Evolutionary conservation across 805 yeast species (phyloP), one percentile per base, ranked within the genome.

Genomic region (Saturnispora halmiae): DNA sequence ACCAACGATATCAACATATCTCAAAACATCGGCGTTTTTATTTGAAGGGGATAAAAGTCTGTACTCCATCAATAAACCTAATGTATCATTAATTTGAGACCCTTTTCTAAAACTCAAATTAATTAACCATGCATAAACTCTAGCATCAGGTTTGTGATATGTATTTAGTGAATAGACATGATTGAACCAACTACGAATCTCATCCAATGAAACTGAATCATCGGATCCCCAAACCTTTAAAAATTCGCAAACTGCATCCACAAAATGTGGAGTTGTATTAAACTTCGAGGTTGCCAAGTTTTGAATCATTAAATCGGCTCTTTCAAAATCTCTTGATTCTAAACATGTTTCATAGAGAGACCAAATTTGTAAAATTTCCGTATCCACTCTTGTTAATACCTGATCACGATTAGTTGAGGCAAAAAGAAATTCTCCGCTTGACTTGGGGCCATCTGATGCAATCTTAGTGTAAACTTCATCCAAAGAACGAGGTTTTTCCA

Each of bases 341-440:
- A 86, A 54, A 48, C 88, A 79, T 0, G 92, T 90, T 51, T 86
- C 95, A 31, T 85, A 66, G 27, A 86, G 60, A 3, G 88, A 73
- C 77, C 88, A 86, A 6, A 55, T 46, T 41, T 57, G 59, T 24
- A 51, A 35, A 14, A 50, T 45, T 7, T 49, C 47, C 2, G 52
- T 44, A 8, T 54, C 53, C 14, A 52, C 48, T 11, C 58, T 52
- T 4, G 60, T 55, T 28, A 55, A 41, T 32, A 56, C 51, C 10
- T 51, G 49, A 43, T 58, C 63, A n/a, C 45, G 37, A 4, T 52
- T 36, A 4, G 58, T 45, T n/a, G 60, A 51, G 25, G 47, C 42
- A 22, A 34, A 41, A 31, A 34, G 36, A 34, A 44, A 44, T 3
- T 48, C 52, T 8, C 36, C 35, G 13, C 37, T 28, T 13, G 10